These are phyloP conservation scores for Xerocomus spinulosus DNA, from an alignment of 768 basidiomycete genomes.

Conservation along the genomic window DNA sequence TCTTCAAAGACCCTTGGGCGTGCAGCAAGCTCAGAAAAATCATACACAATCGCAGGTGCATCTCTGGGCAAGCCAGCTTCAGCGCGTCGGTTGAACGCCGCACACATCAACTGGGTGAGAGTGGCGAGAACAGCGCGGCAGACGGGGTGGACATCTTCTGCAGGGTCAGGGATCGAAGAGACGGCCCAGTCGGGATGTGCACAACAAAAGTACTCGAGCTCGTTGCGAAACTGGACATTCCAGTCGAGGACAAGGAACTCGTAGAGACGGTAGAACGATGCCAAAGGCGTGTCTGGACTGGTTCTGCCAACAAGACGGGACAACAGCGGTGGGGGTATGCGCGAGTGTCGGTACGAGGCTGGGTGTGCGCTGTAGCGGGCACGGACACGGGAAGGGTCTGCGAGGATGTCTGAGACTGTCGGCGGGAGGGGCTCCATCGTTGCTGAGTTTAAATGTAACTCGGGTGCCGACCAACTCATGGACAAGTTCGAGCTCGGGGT, in stretches of 20 bases:
- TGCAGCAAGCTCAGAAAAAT: neutral
- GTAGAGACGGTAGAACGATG: neutral
- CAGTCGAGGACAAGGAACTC: neutral
- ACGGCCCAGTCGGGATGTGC: neutral
- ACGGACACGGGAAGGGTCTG: neutral
- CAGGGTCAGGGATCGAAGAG: neutral
- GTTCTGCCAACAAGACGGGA: neutral
- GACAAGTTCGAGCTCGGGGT: constrained; percentile 19
- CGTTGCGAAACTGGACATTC: neutral
- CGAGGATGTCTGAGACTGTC: neutral
- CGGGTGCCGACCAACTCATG: constrained; percentile 20
- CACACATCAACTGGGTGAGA: neutral
- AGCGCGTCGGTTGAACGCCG: neutral
- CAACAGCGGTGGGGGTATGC: neutral
- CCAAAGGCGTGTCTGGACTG: neutral
- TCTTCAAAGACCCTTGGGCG: neutral
- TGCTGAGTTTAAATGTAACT: too few species aligned
- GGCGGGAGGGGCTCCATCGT: neutral
- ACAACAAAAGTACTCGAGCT: neutral
- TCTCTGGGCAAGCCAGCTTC: neutral
- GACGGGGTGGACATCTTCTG: neutral
- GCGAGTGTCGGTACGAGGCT: neutral
- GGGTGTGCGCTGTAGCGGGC: neutral
- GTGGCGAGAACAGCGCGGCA: neutral
- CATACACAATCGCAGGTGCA: neutral